phyloP scores from a whole-genome alignment of 768 basidiomycete genomes.

The Coprinopsis sp. region DNA sequence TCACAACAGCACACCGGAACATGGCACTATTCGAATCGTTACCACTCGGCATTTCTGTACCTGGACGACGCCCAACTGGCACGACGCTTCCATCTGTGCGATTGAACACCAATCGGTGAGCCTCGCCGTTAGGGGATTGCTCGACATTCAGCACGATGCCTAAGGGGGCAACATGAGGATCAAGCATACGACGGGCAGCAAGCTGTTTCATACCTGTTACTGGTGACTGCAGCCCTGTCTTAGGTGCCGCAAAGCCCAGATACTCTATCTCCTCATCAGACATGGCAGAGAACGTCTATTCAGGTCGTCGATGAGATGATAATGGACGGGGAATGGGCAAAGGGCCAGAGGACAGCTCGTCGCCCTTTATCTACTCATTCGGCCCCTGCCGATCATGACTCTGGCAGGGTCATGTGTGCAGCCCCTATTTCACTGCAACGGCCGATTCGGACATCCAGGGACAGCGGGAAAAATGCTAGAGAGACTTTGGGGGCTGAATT shows the following conservation, averaged over 20 bases:
- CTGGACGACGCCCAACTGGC: constrained; percentile 65
- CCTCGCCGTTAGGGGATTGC: constrained; percentile 39
- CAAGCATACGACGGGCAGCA: constrained; percentile 15
- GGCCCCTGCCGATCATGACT: background rate
- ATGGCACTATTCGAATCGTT: constrained; percentile 46
- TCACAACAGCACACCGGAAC: constrained; percentile 76
- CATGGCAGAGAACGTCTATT: constrained; percentile 13
- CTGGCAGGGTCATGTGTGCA: too few species aligned
- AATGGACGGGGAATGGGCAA: constrained; percentile 1
- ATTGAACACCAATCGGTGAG: constrained; percentile 47
- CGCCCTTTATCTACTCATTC: constrained; percentile 7
- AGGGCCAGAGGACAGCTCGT: background rate
- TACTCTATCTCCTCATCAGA: constrained; percentile 63
- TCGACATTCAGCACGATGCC: constrained; percentile 60
- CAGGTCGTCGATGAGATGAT: background rate
- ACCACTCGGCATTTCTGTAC: constrained; percentile 38
- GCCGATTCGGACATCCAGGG: too few species aligned
- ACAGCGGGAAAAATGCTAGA: too few species aligned
- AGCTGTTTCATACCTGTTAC: constrained; percentile 40
- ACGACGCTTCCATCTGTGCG: constrained; percentile 47
- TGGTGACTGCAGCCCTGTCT: constrained; percentile 17
- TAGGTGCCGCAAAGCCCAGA: constrained; percentile 35
- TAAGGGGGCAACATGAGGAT: constrained; percentile 25
- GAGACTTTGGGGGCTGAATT: too few species aligned
- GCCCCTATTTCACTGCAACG: too few species aligned